Base-by-base conservation (phyloP, 352 stramenopile genomes). In the Globisporangium takayamanum region DNA sequence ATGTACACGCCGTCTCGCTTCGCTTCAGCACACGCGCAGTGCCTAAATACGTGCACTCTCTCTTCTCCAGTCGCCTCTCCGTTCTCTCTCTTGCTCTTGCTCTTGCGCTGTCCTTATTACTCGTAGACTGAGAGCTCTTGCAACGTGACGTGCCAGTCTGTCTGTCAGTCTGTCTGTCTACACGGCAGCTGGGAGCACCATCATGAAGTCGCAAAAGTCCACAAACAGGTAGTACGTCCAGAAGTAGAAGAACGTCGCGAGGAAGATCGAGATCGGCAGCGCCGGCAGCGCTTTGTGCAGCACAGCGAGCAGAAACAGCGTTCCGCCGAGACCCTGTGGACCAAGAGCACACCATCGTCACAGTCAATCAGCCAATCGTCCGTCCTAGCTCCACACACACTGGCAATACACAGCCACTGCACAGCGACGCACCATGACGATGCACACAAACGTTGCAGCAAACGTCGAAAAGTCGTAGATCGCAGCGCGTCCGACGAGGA, bases 391-490 rank as follows among this genome's bases (percentile, higher is more conserved):
- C 22, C 22, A 22, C 22, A 22, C 25, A 44, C 11, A 30, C 12
- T 12, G 33, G 10, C 52, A 57, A 48, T 20, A 26, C 33, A 26
- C 33, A 28, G 5, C 22, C 22, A 30, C 16, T 28, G 7, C 5
- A 16, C 20, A 59, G 6, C 14, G 14, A 70, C 73, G 72, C 70
- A 92, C 83, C 54, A 99, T 84, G 53, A 99, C 92, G 36, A 96
- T 95, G 55, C 78, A 90, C 12, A 99, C 62, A 50, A 98, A 97
- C 50, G 90, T 96, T 33, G 92, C 81, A 4, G 88, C 87, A 68
- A 98, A 98, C 5, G 95, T 94, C 20, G 93, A 96, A 64, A 99
- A 98, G 62, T 97, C 96, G 63, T 95, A 96, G 45, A 98, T 92
- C 18, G 94, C 94, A 45, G 97, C 96, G 48, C 97, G 96, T 12